Conservation (phyloP, 2,329 filamentous ascomycete genomes). For the Beauveria asiatica region DNA sequence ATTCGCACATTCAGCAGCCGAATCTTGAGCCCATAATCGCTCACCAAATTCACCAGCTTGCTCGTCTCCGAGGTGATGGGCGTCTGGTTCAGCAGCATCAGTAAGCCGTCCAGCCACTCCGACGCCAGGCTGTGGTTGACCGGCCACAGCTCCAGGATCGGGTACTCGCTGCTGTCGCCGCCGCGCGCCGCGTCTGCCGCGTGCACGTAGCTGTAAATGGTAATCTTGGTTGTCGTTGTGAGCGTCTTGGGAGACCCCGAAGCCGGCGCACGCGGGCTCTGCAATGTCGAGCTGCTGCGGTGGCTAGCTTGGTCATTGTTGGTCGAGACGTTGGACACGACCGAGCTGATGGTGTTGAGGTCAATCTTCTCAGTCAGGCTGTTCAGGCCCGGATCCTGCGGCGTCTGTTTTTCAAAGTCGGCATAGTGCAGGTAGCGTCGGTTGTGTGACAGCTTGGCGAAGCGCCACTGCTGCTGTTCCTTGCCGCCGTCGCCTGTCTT, state of each 20-base stretch:
- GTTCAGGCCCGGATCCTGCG: constrained; percentile 63
- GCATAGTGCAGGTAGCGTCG: constrained; percentile 83
- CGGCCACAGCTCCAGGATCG: constrained; percentile 77
- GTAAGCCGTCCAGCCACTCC: constrained; percentile 90
- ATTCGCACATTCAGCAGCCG: constrained; percentile 82
- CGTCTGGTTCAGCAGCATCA: constrained; percentile 91
- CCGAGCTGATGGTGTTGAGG: constrained; percentile 77
- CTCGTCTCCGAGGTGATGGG: constrained; percentile 96
- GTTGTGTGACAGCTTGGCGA: constrained; percentile 83
- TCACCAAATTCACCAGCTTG: constrained; percentile 76
- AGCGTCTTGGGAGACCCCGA: constrained; percentile 20
- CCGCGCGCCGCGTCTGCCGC: constrained; percentile 28
- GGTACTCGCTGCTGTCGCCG: constrained; percentile 49
- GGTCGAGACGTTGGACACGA: constrained; percentile 81
- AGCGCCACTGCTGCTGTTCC: constrained; percentile 54
- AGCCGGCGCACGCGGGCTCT: constrained; percentile 18
- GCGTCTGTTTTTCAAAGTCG: constrained; percentile 62
- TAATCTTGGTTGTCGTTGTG: constrained; percentile 79
- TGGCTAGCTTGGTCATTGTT: constrained; percentile 34
- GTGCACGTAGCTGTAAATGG: constrained; percentile 66
- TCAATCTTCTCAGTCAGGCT: constrained; percentile 74
- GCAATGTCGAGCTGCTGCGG: constrained; percentile 33
- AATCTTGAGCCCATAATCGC: constrained; percentile 88
- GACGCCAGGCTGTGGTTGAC: constrained; percentile 74
- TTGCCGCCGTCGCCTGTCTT: constrained; percentile 26